phyloP scores from a whole-genome alignment of 2,329 filamentous ascomycete genomes.

The Ophiognomonia clavigignenti-juglandacearum region DNA sequence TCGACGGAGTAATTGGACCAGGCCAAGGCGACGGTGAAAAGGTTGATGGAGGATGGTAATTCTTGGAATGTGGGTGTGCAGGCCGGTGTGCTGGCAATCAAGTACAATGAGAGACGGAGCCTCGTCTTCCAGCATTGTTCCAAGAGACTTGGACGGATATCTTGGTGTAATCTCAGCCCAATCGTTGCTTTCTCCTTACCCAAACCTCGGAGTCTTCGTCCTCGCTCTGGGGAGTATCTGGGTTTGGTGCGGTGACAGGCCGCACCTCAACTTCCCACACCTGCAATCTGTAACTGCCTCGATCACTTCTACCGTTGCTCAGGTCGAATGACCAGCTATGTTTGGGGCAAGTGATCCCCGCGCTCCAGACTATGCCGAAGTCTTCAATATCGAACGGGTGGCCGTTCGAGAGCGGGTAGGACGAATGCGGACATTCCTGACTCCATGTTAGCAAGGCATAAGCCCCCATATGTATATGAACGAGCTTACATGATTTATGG shows the following conservation, averaged over 20 bases:
- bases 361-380: slow-evolving; percentile 15
- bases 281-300: slow-evolving; percentile 14
- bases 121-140: neutral
- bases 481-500: slow-evolving; percentile 11
- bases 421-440: slow-evolving; percentile 16
- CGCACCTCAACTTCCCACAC: slow-evolving; percentile 16
- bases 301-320: slow-evolving; percentile 9
- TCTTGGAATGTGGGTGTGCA: neutral
- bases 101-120: too few relatives aligned
- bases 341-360: slow-evolving; percentile 14
- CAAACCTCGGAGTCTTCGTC: slow-evolving; percentile 8
- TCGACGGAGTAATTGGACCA: neutral
- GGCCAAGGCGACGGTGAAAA: neutral
- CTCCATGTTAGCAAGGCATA: too few relatives aligned
- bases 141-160: neutral
- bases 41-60: neutral
- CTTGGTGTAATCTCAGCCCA: slow-evolving; percentile 1
- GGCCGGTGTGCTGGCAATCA: neutral
- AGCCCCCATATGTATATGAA: neutral
- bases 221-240: neutral
- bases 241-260: neutral
- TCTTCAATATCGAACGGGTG: slow-evolving; percentile 16
- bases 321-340: slow-evolving; percentile 16
- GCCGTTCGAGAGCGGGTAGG: slow-evolving; percentile 15
- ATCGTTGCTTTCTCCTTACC: slow-evolving; percentile 15